Conservation (phyloP, 164 flowering plant species). For the Chloranthus sessilifolius region DNA sequence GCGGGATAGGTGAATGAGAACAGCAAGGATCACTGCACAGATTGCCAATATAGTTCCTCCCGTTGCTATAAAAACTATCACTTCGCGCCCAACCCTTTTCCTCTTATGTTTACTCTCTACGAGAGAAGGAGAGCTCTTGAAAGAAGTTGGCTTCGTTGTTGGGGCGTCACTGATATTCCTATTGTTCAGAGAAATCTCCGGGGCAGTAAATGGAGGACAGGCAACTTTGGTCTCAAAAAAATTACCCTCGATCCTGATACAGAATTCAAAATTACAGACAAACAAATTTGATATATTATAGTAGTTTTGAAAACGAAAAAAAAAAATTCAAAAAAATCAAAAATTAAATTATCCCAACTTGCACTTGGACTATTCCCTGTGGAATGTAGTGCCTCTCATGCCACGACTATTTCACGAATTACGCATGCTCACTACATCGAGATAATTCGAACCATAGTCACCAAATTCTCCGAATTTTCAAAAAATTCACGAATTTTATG, state of each 20-base stretch:
- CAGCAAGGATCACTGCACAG: slow-evolving; percentile 36
- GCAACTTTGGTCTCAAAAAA: slow-evolving; percentile 32
- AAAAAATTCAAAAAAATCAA: too few species aligned
- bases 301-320: too few species aligned
- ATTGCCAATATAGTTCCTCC: slow-evolving; percentile 42
- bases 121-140: slow-evolving; percentile 37
- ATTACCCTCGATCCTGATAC: slow-evolving; percentile 66
- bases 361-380: too few species aligned
- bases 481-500: too few species aligned
- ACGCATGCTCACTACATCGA: too few species aligned
- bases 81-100: slow-evolving; percentile 37
- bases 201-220: slow-evolving; percentile 67
- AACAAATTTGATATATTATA: too few species aligned
- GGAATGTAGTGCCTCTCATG: too few species aligned
- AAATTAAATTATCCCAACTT: too few species aligned
- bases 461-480: too few species aligned
- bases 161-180: too few species aligned
- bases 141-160: slow-evolving; percentile 54
- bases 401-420: too few species aligned
- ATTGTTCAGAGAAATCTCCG: slow-evolving; percentile 20
- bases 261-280: neutral
- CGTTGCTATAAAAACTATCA: slow-evolving; percentile 38
- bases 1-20: slow-evolving; percentile 27
- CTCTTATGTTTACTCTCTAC: slow-evolving; percentile 20
- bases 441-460: too few species aligned